Percentiles rank a stretch among this genome's conserved stretches.
Conservation (phyloP, 495 filamentous ascomycete species). For the Podospora conica region DNA sequence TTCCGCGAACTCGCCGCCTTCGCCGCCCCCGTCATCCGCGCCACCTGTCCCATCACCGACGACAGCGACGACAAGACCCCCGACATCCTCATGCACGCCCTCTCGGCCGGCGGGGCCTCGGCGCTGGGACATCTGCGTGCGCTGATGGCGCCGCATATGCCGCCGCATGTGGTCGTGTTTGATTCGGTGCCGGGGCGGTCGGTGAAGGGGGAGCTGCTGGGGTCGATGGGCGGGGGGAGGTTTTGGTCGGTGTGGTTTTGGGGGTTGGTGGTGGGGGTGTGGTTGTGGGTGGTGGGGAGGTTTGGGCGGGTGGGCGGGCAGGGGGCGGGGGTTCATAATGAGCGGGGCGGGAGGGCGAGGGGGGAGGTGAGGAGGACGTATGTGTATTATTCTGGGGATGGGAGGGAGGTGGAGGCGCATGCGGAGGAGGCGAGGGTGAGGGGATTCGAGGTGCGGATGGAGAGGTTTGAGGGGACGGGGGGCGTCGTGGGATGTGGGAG, state of each 20-base stretch:
- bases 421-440: constrained; percentile 25
- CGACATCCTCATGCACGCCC: constrained; percentile 36
- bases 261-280: constrained; percentile 22
- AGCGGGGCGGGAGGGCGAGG: constrained; percentile 11
- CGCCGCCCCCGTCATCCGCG: constrained; percentile 18
- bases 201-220: constrained; percentile 24
- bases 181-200: constrained; percentile 37
- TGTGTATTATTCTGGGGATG: constrained; percentile 36
- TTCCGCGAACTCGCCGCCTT: constrained; percentile 10
- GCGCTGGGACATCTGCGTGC: constrained; percentile 23
- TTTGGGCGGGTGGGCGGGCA: constrained; percentile 16
- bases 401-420: constrained; percentile 34
- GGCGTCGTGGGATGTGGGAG: constrained; percentile 44
- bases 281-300: constrained; percentile 24
- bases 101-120: constrained; percentile 41
- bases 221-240: constrained; percentile 15
- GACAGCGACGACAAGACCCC: constrained; percentile 4
- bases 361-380: constrained; percentile 37
- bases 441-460: constrained; percentile 31
- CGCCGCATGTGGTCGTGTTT: constrained; percentile 29
- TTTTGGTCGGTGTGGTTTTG: constrained; percentile 23
- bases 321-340: constrained; percentile 28
- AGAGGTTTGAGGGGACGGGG: constrained; percentile 31
- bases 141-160: constrained; percentile 16
- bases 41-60: constrained; percentile 6